Base-by-base conservation (phyloP, 495 filamentous ascomycete species). In the Neurospora sp. region DNA sequence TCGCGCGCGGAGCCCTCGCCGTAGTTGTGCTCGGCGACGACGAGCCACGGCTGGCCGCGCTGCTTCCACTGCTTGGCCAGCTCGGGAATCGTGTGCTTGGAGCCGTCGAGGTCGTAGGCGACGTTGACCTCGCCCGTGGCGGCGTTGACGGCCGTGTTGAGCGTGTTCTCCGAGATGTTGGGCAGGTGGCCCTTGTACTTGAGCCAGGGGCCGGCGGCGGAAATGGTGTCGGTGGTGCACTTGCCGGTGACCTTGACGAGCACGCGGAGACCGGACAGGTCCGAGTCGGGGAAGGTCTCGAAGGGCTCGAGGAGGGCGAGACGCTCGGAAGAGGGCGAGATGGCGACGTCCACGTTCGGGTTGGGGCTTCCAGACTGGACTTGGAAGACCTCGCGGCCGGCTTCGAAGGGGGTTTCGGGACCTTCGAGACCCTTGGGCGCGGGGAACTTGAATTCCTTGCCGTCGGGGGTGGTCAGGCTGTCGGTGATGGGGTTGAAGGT, bases 181-280 rank as follows among this genome's bases (percentile, higher is more conserved):
- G 95, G 93, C 40, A 99, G 89, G 82, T 99, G 96, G 75, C 96
- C 96, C 87, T 98, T 98, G 89, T 97, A 99, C 83, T 98, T 98
- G 42, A 99, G 87, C 96, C 96, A 99, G 4, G 95, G 95, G 7
- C 96, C 96, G 4, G 96, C 96, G 7, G 95, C 96, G 27, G 95
- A 98, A 81, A 99, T 99, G 74, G 96, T 97, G 83, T 99, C 96
- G 41, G 96, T 99, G 42, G 96, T 97, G 88, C 96, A 98, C 83
- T 99, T 96, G 72, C 96, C 96, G 73, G 93, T 91, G 70, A 98
- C 92, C 84, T 97, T 98, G 86, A 96, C 93, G 16, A 99, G 90
- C 20, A 99, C 93, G 38, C 88, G 87, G 16, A 96, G 85, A 44
- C 87, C 88, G 31, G 87, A 85, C 23, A 98, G 88, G 38, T 98